These are phyloP conservation scores for Lentinula boryana DNA, from an alignment of 768 basidiomycete genomes.

Conservation along the genomic window DNA sequence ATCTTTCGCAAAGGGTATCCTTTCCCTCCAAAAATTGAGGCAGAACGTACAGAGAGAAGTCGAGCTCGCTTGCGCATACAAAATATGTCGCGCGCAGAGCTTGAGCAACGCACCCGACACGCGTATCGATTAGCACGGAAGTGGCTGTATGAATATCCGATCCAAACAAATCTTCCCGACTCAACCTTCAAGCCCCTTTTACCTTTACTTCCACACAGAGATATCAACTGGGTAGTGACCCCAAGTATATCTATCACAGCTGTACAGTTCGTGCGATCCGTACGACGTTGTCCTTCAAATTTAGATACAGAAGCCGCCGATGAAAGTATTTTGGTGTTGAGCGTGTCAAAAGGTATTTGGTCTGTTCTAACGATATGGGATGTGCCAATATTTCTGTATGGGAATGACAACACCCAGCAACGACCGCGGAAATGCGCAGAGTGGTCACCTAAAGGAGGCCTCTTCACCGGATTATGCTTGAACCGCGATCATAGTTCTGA, in stretches of 20 bases:
- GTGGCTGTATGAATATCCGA: constrained; percentile 28
- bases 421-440: constrained; percentile 28
- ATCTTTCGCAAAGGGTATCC: constrained; percentile 44
- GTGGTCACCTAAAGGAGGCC: constrained; percentile 49
- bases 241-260: constrained; percentile 42
- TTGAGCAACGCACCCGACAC: constrained; percentile 37
- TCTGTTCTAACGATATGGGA: constrained; percentile 52
- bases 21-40: constrained; percentile 27
- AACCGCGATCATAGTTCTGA: constrained; percentile 40
- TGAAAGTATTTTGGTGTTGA: constrained; percentile 34
- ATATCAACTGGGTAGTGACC: constrained; percentile 22
- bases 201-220: constrained; percentile 8
- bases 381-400: constrained; percentile 13
- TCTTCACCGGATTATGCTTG: constrained; percentile 47
- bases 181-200: constrained; percentile 7
- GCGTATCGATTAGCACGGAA: constrained; percentile 42
- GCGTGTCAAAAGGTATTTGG: constrained; percentile 58
- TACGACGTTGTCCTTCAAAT: neutral
- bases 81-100: constrained; percentile 30
- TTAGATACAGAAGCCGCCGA: constrained; percentile 27
- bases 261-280: constrained; percentile 40
- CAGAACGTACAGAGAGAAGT: neutral
- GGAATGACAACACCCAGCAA: constrained; percentile 6
- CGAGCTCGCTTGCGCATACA: constrained; percentile 16
- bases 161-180: neutral